These are phyloP conservation scores for Dothistroma septosporum DNA, from an alignment of 2,329 filamentous ascomycete species.

Conservation along the genomic window DNA sequence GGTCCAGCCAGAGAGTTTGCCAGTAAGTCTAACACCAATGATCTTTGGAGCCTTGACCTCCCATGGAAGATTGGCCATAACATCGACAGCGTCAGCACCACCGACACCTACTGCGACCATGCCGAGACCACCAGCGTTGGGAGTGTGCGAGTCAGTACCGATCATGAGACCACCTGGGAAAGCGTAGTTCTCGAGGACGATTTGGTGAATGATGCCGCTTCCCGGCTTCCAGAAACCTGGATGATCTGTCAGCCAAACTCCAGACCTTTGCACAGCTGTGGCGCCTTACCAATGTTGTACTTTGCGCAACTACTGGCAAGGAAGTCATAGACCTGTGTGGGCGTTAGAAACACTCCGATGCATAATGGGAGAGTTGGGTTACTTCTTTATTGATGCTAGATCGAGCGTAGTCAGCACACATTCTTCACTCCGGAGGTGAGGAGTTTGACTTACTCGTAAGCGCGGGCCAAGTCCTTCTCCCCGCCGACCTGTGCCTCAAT, in stretches of 20 bases:
- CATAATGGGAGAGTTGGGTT: no score
- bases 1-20: slow-evolving; percentile 84
- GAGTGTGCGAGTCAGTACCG: slow-evolving; percentile 96
- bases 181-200: slow-evolving; percentile 96
- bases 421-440: no score
- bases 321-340: no score
- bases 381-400: slow-evolving; percentile 60
- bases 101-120: slow-evolving; percentile 92
- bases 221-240: slow-evolving; percentile 99
- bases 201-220: slow-evolving; percentile 99
- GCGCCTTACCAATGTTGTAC: slow-evolving; percentile 99
- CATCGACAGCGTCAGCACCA: slow-evolving; percentile 96
- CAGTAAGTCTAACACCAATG: slow-evolving; percentile 93
- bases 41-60: slow-evolving; percentile 97
- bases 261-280: no score
- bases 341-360: no score
- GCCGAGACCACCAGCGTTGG: slow-evolving; percentile 92
- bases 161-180: slow-evolving; percentile 85
- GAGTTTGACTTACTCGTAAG: slow-evolving; percentile 84
- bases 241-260: no score
- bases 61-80: slow-evolving; percentile 96
- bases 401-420: no score
- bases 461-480: slow-evolving; percentile 78
- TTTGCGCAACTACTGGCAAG: slow-evolving; percentile 83
- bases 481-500: slow-evolving; percentile 96